Conservation (phyloP, 345 rosid species). For the Melaleuca quinquenervia region DNA sequence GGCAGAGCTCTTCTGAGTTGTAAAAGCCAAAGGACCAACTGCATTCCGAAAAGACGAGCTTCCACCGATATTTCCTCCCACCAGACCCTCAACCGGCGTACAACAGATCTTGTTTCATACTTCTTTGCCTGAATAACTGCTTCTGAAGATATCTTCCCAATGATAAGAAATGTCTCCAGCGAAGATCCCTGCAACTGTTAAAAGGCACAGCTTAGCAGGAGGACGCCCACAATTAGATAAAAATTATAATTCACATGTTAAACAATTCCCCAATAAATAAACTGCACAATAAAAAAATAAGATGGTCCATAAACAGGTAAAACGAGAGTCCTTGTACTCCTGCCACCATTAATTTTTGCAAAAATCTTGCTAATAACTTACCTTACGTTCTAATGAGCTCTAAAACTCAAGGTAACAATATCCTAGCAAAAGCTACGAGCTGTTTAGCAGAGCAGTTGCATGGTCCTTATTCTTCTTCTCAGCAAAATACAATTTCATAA, state of each 20-base stretch:
- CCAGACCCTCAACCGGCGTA: constrained; percentile 37
- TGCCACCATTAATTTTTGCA: background rate
- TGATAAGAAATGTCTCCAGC: constrained; percentile 56
- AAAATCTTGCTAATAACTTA: background rate
- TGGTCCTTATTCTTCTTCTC: background rate
- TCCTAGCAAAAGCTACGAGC: background rate
- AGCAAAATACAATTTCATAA: background rate
- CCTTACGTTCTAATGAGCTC: background rate
- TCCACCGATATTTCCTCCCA: constrained; percentile 52
- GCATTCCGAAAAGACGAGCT: constrained; percentile 60
- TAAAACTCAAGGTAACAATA: background rate
- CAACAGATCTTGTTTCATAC: constrained; percentile 43
- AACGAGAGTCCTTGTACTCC: background rate
- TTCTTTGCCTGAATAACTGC: constrained; percentile 77
- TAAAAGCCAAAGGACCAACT: constrained; percentile 55
- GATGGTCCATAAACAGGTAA: background rate
- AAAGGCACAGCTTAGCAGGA: background rate
- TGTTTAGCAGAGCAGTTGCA: background rate
- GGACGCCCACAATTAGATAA: background rate
- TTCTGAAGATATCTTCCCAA: constrained; percentile 73
- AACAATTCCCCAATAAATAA: background rate
- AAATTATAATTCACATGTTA: background rate
- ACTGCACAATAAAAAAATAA: background rate
- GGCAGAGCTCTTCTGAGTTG: constrained; percentile 46
- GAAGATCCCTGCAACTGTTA: constrained; percentile 70